Evolutionary conservation across 1,284 basidiomycete genomes (phyloP), one percentile per base, ranked within the genome.

Genomic region (Puccinia horiana): DNA sequence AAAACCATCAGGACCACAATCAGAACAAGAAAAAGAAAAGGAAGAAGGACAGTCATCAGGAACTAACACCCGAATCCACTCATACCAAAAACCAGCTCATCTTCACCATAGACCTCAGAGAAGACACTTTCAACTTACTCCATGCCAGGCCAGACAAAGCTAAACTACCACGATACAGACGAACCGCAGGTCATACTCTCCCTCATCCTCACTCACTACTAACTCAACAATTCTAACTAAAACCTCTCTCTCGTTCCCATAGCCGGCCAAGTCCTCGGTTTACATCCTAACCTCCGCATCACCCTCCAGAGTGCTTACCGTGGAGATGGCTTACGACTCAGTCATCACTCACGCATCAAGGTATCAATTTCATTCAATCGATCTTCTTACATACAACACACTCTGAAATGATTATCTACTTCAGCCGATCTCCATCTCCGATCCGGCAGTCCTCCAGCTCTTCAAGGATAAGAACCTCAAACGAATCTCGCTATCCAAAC

Each of bases 91-190:
- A 42, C 35, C 73, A 81, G 35, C 32, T 58, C 44, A 72, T 52
- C 35, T 81, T 81, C 32, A 40, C 40, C 58, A 12, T 63, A 14
- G 78, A 81, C 49, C 69, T 81, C 14, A 58, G 29, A 35, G 78
- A 81, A 40, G 78, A 81, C 58, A 81, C 49, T 18, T 81, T 81
- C 44, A 81, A 81, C 69, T 44, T 81, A 74, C 78, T 63, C 44
- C 69, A 81, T 70, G 54, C 69, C 0, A 40, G 42, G 26, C 78
- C 78, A 1, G 78, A 81, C 35, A 72, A 54, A 26, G 44, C 49
- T 42, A 81, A 73, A 49, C 69, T 81, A 32, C 69, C 78, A 58
- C 67, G 69, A 32, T 81, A 81, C 42, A 72, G 78, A 63, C 69
- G 78, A 61, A 42, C 56, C 44, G 69, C 54, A 76, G 74, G 74